A percentile compares a stretch with the other conserved stretches of the same genome.
Evolutionary conservation across 1,284 basidiomycete genomes (phyloP).

Genomic region (Tylopilus orsonianus): DNA sequence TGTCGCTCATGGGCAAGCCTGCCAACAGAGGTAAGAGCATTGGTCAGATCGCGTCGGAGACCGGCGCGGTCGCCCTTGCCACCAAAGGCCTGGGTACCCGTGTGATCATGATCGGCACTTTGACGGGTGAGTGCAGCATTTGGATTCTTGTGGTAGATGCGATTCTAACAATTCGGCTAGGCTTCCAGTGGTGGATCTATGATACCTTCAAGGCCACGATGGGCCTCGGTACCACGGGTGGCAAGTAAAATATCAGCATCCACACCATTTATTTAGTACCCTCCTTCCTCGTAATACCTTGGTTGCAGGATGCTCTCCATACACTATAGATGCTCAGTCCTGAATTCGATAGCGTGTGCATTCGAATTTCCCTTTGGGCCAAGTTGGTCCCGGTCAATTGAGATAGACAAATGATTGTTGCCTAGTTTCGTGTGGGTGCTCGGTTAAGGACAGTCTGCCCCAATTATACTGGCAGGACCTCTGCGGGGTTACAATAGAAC

Average conservation of each 20-base stretch:
- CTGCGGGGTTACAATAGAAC: no score
- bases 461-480: no score
- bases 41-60: conserved; percentile 64
- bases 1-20: conserved; percentile 76
- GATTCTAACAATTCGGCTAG: conserved; percentile 21
- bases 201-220: conserved; percentile 76
- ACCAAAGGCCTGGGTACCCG: conserved; percentile 80
- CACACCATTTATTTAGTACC: conserved; percentile 1
- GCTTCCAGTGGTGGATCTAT: conserved; percentile 90
- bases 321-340: conserved; percentile 11
- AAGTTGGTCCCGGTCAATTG: no score
- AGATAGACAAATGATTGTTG: no score
- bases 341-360: neutral
- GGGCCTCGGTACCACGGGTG: conserved; percentile 81
- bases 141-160: neutral
- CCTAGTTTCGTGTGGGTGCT: no score
- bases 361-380: neutral
- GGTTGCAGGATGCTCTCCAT: neutral
- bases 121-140: conserved; percentile 48
- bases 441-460: no score
- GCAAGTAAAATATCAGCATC: conserved; percentile 52
- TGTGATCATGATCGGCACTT: conserved; percentile 78
- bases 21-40: conserved; percentile 74
- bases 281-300: conserved; percentile 15
- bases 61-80: conserved; percentile 57